phyloP scores from a whole-genome alignment of 768 basidiomycete genomes.

The Psilocybe sp. region DNA sequence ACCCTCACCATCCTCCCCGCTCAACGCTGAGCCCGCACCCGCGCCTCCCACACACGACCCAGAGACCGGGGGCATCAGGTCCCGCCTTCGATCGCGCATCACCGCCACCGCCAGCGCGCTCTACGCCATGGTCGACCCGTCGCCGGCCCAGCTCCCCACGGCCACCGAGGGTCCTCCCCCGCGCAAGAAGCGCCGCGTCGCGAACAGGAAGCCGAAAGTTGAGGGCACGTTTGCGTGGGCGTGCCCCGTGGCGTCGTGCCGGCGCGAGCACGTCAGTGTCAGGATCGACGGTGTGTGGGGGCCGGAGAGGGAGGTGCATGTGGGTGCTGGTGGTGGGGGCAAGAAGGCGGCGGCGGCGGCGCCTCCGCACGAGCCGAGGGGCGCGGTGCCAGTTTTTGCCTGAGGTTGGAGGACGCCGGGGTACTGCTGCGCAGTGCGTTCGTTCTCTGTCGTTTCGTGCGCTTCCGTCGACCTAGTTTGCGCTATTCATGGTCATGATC shows the following conservation, averaged over 20 bases:
- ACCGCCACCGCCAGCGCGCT: constrained; percentile 3
- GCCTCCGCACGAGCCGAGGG: constrained; percentile 27
- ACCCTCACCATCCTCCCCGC: neutral
- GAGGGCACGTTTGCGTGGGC: constrained; percentile 56
- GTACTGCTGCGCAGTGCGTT: no score
- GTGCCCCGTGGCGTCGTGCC: constrained; percentile 65
- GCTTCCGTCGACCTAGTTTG: no score
- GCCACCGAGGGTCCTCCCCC: constrained; percentile 5
- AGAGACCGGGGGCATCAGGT: constrained; percentile 44
- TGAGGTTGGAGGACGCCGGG: constrained; percentile 11
- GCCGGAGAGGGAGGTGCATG: constrained; percentile 38
- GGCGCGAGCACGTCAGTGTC: constrained; percentile 51
- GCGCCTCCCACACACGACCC: neutral
- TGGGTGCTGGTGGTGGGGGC: constrained; percentile 9
- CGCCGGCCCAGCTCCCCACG: constrained; percentile 2
- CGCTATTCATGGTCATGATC: no score
- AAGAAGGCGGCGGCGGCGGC: constrained; percentile 21
- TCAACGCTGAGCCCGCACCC: neutral
- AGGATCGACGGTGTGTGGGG: constrained; percentile 58
- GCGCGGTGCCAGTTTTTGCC: constrained; percentile 43
- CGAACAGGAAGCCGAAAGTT: constrained; percentile 32
- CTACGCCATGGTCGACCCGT: constrained; percentile 3
- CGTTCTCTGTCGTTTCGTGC: no score
- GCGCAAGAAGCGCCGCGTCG: constrained; percentile 19
- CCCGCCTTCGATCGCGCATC: constrained; percentile 52